Evolutionary conservation across 192 early-diverging fungal genomes (phyloP), one percentile per base, ranked within the genome.

Genomic region (Linderina pennispora): DNA sequence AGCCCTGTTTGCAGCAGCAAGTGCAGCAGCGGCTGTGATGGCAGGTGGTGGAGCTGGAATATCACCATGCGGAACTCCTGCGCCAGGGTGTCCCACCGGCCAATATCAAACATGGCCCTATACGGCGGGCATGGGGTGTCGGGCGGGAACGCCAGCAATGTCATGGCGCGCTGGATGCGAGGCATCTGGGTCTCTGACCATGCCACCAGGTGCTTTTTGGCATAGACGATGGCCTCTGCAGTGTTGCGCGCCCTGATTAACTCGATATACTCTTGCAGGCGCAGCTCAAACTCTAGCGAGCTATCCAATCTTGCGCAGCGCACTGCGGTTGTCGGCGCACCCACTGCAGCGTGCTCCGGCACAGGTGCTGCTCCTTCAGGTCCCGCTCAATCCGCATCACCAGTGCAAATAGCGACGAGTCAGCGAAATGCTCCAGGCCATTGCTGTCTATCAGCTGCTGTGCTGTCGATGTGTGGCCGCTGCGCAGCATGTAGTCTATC

Each of bases 221-320:
- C 79, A 62, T 99, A 97, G 6, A 53, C 58, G 37, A 99, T 89
- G 0, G 94, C 95, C 5, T 86, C 88, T 17, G 62, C 45, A 10
- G 62, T 62, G 19, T 82, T 78, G 16, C 75, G 65, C 8, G 48
- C 76, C 18, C 90, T 75, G 2, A 81, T 82, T 34, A 96, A 77
- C 53, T 99, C 94, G 25, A 99, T 82, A 61, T 84, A 92, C 62
- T 99, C 97, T 69, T 97, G 95, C 28, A 96, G 50, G 1, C 92
- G 80, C 46, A 98, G 76, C 55, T 96, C 88, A 75, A 99, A 99
- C 65, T 99, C 97, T 32, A 99, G 65, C 7, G 89, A 83, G 63
- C 92, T 97, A 87, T 99, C 45, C n/a, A 16, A 92, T 80, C 58
- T 97, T 99, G 50, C 86, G 84, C 43, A 99, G 63, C 1, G 74